phyloP scores from a whole-genome alignment of 2,329 filamentous ascomycete species.

The Diaporthe sp. region DNA sequence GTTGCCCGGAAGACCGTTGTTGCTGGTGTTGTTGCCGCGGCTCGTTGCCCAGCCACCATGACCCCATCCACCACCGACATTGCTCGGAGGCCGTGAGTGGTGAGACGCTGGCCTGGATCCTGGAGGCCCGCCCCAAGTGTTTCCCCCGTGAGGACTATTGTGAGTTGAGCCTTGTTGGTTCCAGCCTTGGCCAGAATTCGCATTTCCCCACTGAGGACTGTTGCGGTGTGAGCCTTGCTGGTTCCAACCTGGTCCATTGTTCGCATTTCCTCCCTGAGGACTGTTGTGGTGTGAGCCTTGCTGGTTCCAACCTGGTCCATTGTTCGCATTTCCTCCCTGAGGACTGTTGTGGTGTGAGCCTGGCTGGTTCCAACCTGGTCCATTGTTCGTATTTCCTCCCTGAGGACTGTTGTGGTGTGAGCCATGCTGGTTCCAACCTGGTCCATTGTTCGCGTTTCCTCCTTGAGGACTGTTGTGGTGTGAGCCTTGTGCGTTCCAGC shows the following conservation, averaged over 20 bases:
- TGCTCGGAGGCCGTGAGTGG: slow-evolving; percentile 8
- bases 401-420: slow-evolving; percentile 13
- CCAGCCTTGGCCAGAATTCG: slow-evolving; percentile 1
- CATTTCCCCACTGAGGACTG: slow-evolving; percentile 19
- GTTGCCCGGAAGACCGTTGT: slow-evolving; percentile 3
- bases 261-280: slow-evolving; percentile 1
- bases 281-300: background rate
- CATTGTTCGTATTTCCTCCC: background rate
- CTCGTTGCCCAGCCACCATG: background rate
- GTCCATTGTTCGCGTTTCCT: background rate
- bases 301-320: background rate
- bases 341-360: slow-evolving; percentile 7
- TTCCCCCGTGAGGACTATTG: slow-evolving; percentile 16
- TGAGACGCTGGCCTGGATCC: slow-evolving; percentile 14
- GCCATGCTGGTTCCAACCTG: background rate
- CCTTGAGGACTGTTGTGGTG: slow-evolving; percentile 11
- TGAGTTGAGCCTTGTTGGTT: background rate
- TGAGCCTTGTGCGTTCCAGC: slow-evolving; percentile 4
- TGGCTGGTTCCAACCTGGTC: background rate
- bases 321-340: background rate
- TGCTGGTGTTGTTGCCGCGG: slow-evolving; percentile 2
- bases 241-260: background rate
- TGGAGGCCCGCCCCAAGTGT: slow-evolving; percentile 29
- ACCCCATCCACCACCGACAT: slow-evolving; percentile 18
- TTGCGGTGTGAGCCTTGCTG: background rate